Evolutionary conservation across 345 rosid genomes (phyloP).

Genomic region (Isatis tinctoria): DNA sequence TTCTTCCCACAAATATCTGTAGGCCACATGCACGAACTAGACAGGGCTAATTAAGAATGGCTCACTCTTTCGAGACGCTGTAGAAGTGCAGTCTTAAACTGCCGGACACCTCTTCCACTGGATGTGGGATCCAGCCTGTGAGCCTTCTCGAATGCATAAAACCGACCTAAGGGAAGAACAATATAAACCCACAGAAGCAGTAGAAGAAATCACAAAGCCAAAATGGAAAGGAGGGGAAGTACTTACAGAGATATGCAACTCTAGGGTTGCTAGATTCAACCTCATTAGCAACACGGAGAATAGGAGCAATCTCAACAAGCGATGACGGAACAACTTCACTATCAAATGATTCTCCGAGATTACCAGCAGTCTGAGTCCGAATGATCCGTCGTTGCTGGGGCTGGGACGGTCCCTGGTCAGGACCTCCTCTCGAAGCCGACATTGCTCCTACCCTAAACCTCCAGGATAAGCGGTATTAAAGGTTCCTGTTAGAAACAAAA

Average conservation of each 20-base stretch:
- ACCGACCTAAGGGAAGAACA: constrained; percentile 57
- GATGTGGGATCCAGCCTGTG: constrained; percentile 96
- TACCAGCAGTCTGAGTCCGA: constrained; percentile 93
- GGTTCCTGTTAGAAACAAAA: not conserved
- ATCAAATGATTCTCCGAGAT: constrained; percentile 87
- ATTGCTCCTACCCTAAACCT: constrained; percentile 28
- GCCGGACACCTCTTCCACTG: constrained; percentile 98
- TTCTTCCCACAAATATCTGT: not conserved
- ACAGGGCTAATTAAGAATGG: not conserved
- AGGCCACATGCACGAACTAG: not conserved
- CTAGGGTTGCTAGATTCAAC: constrained; percentile 87
- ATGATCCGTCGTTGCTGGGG: constrained; percentile 53
- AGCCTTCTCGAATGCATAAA: constrained; percentile 97
- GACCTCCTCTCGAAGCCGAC: constrained; percentile 53
- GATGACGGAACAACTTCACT: constrained; percentile 99
- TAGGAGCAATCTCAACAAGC: constrained; percentile 90
- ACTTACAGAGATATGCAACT: constrained; percentile 96
- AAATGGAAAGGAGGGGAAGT: not conserved
- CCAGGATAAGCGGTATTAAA: constrained; percentile 6
- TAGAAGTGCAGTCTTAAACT: constrained; percentile 96
- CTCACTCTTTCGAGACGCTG: constrained; percentile 96
- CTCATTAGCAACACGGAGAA: constrained; percentile 99
- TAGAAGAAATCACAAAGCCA: not conserved
- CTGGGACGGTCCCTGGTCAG: constrained; percentile 45
- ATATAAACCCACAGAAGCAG: not conserved